phyloP scores from a whole-genome alignment of 805 yeast species.

The Naumovozyma castellii region DNA sequence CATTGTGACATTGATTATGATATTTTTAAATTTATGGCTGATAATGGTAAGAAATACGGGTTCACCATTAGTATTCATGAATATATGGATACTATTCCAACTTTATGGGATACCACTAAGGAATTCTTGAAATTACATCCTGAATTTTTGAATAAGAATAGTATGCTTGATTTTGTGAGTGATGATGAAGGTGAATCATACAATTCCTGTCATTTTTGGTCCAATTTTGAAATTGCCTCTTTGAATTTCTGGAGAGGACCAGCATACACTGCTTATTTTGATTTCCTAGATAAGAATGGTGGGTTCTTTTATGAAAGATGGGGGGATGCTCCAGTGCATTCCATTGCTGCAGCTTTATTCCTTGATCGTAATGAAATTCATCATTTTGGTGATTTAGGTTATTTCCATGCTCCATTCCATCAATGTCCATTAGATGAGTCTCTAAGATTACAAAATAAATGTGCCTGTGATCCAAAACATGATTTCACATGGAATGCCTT shows the following conservation, averaged over 20 bases:
- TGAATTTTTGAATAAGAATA: constrained; percentile 47
- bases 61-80: constrained; percentile 76
- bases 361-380: constrained; percentile 62
- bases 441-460: constrained; percentile 49
- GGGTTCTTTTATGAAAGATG: constrained; percentile 91
- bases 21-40: constrained; percentile 72
- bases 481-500: constrained; percentile 73
- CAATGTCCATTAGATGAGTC: constrained; percentile 66
- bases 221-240: constrained; percentile 76
- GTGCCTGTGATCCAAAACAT: constrained; percentile 59
- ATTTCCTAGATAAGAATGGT: constrained; percentile 66
- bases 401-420: constrained; percentile 72
- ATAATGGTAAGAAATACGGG: constrained; percentile 62
- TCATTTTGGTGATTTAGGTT: constrained; percentile 78
- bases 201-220: constrained; percentile 85
- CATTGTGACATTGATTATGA: constrained; percentile 79
- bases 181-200: constrained; percentile 63
- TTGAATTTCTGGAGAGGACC: constrained; percentile 66
- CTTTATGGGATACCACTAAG: constrained; percentile 66
- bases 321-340: constrained; percentile 93
- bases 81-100: constrained; percentile 59
- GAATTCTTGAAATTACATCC: constrained; percentile 53
- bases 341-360: constrained; percentile 76
- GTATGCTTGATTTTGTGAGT: constrained; percentile 60
- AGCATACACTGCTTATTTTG: constrained; percentile 63